phyloP scores from a whole-genome alignment of 1,284 basidiomycete species.

The Sanghuangporus baumii region DNA sequence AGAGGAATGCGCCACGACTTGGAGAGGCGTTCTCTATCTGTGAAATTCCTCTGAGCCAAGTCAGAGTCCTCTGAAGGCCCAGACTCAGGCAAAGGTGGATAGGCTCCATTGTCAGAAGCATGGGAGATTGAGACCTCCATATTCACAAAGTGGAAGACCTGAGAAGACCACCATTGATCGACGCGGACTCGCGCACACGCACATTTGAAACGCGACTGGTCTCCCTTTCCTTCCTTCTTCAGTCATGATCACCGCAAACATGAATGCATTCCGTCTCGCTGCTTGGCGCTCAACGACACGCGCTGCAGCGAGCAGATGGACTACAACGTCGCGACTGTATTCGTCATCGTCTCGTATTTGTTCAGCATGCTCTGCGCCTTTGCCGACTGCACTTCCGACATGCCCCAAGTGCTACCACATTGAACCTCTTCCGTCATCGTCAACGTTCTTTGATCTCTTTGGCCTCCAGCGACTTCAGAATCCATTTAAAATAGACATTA shows the following conservation, averaged over 20 bases:
- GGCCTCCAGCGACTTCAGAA: slow-evolving; percentile 53
- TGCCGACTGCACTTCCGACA: slow-evolving; percentile 60
- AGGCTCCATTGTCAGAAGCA: not conserved
- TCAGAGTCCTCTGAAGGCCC: slow-evolving; percentile 14
- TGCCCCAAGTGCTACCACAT: slow-evolving; percentile 66
- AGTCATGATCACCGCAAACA: not conserved
- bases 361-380: slow-evolving; percentile 50
- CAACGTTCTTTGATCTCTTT: slow-evolving; percentile 59
- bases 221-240: not conserved
- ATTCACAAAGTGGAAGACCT: not conserved
- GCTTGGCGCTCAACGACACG: not conserved
- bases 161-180: not conserved
- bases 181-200: not conserved
- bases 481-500: slow-evolving; percentile 56
- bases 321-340: slow-evolving; percentile 1
- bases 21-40: slow-evolving; percentile 8
- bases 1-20: slow-evolving; percentile 10
- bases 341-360: slow-evolving; percentile 32
- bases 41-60: slow-evolving; percentile 9
- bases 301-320: not conserved
- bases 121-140: not conserved
- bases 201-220: not conserved
- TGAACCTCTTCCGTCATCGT: slow-evolving; percentile 42
- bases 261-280: slow-evolving; percentile 10
- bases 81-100: slow-evolving; percentile 8